A percentile compares a stretch with the other conserved stretches of the same genome.
These are phyloP conservation scores for Blastomyces parvus DNA, from an alignment of 2,329 filamentous ascomycete genomes.

Conservation along the genomic window DNA sequence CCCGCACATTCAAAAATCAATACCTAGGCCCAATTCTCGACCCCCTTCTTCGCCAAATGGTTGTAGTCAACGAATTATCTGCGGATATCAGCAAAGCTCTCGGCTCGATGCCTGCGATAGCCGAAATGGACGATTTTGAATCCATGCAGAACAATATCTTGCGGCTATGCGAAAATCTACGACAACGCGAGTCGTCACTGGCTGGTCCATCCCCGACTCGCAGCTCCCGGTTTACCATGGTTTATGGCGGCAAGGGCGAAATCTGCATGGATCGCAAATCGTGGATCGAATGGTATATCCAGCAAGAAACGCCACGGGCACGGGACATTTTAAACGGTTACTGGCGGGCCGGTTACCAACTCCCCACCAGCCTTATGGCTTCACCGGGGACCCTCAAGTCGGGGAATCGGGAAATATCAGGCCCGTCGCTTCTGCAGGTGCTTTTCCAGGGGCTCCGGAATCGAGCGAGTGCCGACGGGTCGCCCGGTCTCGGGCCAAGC, in stretches of 20 bases:
- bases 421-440: conserved; percentile 49
- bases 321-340: conserved; percentile 40
- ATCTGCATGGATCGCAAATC: conserved; percentile 43
- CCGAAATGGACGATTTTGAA: conserved; percentile 47
- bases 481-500: conserved; percentile 32
- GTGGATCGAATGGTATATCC: conserved; percentile 57
- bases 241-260: conserved; percentile 44
- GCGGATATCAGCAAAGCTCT: conserved; percentile 47
- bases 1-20: conserved; percentile 47
- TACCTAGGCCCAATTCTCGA: conserved; percentile 54
- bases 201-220: conserved; percentile 24
- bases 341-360: conserved; percentile 32
- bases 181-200: conserved; percentile 19
- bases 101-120: conserved; percentile 46
- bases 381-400: conserved; percentile 22
- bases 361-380: conserved; percentile 24
- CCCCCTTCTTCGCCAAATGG: conserved; percentile 49
- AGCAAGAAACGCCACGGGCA: conserved; percentile 53
- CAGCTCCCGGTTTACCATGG: conserved; percentile 35
- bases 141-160: conserved; percentile 38
- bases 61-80: conserved; percentile 50
- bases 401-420: conserved; percentile 39
- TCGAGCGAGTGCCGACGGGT: conserved; percentile 38
- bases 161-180: conserved; percentile 32
- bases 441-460: conserved; percentile 50